Evolutionary conservation across 2,329 filamentous ascomycete genomes (phyloP).

Genomic region (Botrytis squamosa): DNA sequence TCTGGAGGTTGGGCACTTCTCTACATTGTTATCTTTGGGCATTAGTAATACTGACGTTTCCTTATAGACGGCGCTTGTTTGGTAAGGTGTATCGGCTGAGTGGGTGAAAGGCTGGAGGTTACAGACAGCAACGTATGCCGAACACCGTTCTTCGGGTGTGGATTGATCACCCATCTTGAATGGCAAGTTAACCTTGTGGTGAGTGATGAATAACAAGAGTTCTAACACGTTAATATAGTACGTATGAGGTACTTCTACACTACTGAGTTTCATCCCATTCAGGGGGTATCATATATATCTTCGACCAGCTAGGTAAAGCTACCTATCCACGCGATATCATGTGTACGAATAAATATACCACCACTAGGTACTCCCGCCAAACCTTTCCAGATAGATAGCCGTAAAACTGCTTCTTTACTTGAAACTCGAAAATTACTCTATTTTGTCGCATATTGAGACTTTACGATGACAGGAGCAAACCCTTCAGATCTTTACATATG

Average conservation of each 20-base stretch:
- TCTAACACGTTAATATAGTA: neutral
- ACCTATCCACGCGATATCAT: neutral
- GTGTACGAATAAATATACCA: neutral
- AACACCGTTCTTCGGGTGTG: neutral
- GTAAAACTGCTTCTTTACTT: neutral
- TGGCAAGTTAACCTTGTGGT: neutral
- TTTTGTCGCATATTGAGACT: neutral
- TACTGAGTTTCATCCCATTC: neutral
- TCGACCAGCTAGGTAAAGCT: neutral
- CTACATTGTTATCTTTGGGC: neutral
- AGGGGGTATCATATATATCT: neutral
- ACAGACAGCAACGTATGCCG: neutral
- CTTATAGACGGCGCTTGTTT: neutral
- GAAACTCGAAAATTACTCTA: neutral
- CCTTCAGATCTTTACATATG: neutral
- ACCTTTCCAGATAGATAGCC: neutral
- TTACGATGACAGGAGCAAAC: neutral
- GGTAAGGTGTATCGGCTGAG: neutral
- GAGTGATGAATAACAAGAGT: neutral
- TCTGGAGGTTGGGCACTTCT: neutral
- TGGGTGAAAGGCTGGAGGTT: neutral
- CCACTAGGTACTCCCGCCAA: neutral
- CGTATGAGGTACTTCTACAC: neutral
- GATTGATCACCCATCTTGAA: fast-evolving
- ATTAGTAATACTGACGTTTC: neutral